A percentile compares a stretch with the other conserved stretches of the same genome.
phyloP scores from a whole-genome alignment of 768 basidiomycete species.

The Tricholoma terreum region DNA sequence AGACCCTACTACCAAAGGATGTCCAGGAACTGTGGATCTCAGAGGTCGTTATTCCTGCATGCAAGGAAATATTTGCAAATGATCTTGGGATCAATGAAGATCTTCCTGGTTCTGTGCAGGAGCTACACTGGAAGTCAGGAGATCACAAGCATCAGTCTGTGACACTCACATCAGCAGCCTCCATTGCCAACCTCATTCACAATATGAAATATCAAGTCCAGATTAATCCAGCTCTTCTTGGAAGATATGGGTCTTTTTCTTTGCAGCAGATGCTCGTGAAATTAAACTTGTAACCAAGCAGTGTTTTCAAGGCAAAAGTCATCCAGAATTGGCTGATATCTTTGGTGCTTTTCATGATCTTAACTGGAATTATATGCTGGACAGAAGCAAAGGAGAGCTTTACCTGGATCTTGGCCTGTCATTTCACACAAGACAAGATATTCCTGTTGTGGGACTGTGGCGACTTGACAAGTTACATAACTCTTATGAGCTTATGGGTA shows the following conservation, averaged over 20 bases:
- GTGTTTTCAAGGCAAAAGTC: neutral
- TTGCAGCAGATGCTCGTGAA: neutral
- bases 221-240: neutral
- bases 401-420: too few relatives aligned
- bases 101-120: neutral
- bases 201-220: neutral
- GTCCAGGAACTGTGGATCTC: neutral
- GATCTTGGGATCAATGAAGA: neutral
- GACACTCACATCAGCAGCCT: neutral
- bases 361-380: neutral
- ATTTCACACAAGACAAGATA: too few relatives aligned
- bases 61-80: neutral
- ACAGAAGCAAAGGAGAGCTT: neutral
- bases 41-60: neutral
- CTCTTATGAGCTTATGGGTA: too few relatives aligned
- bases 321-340: neutral
- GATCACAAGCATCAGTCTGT: neutral
- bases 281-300: neutral
- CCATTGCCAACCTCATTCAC: neutral
- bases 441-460: too few relatives aligned
- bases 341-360: neutral
- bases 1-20: neutral
- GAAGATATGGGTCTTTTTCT: neutral
- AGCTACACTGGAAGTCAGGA: neutral
- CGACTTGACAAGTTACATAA: too few relatives aligned